Conservation (phyloP, 2,329 filamentous ascomycete species). For the Fusarium sulawesiense region DNA sequence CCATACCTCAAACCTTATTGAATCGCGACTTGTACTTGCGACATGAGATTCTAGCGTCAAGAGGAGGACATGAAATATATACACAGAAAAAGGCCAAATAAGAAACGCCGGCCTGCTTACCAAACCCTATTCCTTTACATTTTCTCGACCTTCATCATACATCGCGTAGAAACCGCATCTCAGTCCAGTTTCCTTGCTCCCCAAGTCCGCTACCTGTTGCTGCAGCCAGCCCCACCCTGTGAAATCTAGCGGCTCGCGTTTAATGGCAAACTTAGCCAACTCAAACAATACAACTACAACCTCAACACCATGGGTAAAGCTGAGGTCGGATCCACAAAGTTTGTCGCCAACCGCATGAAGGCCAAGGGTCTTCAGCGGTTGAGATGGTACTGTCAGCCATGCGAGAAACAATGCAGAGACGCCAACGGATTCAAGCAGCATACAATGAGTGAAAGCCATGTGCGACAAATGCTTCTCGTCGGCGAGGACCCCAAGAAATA, state of each 20-base stretch:
- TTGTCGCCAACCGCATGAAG: conserved; percentile 91
- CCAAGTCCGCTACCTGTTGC: background rate
- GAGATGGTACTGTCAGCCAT: conserved; percentile 91
- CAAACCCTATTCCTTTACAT: accelerated
- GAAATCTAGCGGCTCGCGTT: background rate
- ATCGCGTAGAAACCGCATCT: background rate
- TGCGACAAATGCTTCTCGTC: conserved; percentile 87
- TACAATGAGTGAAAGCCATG: conserved; percentile 84
- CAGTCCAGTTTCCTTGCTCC: background rate
- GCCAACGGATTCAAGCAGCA: conserved; percentile 95
- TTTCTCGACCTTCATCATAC: accelerated
- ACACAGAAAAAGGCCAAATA: background rate
- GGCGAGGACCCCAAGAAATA: conserved; percentile 87
- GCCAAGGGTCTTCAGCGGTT: conserved; percentile 80
- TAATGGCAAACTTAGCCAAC: background rate
- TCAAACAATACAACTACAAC: conserved; percentile 13
- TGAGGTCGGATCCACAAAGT: conserved; percentile 91
- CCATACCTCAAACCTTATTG: too few relatives aligned
- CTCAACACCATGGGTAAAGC: conserved; percentile 82
- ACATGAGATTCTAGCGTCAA: background rate
- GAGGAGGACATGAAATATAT: background rate
- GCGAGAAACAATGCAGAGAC: conserved; percentile 74
- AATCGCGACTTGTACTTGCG: background rate
- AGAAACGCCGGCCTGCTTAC: accelerated
- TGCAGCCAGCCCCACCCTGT: background rate